Base-by-base conservation (phyloP, 2,329 filamentous ascomycete species). In the Venturia nashicola region DNA sequence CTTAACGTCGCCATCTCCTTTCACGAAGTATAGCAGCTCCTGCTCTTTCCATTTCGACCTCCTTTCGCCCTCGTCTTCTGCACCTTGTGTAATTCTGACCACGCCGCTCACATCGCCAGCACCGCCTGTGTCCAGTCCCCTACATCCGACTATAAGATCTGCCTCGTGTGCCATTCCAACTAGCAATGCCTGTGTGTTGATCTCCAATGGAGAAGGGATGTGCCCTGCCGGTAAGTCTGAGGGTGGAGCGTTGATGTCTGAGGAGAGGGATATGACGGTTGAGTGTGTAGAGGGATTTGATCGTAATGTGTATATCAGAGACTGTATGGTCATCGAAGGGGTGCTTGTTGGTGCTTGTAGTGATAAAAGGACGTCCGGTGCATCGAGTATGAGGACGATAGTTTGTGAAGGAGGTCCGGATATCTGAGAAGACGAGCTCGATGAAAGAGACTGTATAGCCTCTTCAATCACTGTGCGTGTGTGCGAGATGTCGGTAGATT, bases 31-130 rank as follows among this genome's bases (percentile, higher is more conserved):
- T 72, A 97, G 71, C 71, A 89, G 82, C 76, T 97, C 93, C 66
- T 80, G 85, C 69, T 89, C 82, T 61, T 76, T 71, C 18, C 65
- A 68, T 64, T 66, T 69, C 18, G 69, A 69, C 5, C 69, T 63
- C 4, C 67, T 72, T 18, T 74, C 71, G 20, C 69, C 71, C 51
- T 72, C 77, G 68, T 70, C 72, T 46, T 71, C 75, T 18, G 77
- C 78, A 3, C 86, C 86, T 55, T 81, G 79, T 20, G 88, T 92
- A 61, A 94, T 80, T 68, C 91, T 83, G 67, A 97, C 71, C 54
- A 96, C 91, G 2, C 93, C 93, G 75, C 90, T 96, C 40, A 97
- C 90, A 75, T 97, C 93, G 72, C 83, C 87, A 67, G 93, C 92
- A n/a, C 86, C 86, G 0, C 93, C 93, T 0, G 91, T 96, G 71